Conservation (phyloP, 2,329 filamentous ascomycete species). For the Fusarium sp. region DNA sequence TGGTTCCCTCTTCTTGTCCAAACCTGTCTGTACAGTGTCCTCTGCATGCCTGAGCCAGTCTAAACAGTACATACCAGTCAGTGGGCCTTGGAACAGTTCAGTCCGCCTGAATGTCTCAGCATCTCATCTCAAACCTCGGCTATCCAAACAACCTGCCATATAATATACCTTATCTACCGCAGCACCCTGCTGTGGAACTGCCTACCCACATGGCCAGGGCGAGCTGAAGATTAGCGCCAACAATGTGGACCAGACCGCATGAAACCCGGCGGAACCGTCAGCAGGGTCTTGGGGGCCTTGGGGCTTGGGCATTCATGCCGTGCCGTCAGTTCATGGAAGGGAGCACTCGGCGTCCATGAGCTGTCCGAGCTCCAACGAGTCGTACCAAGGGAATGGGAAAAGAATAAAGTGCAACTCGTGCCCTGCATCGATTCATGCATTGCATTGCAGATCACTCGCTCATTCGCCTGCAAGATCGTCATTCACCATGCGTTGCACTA, state of each 20-base stretch:
- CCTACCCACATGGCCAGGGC: background rate
- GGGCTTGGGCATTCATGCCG: conserved; percentile 1
- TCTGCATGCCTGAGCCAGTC: background rate
- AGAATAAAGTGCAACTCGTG: conserved; percentile 1
- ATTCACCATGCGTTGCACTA: conserved; percentile 17
- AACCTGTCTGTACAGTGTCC: background rate
- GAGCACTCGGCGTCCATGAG: background rate
- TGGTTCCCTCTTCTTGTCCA: background rate
- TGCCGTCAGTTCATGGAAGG: conserved; percentile 5
- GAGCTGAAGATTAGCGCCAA: conserved; percentile 4
- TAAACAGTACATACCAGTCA: no score
- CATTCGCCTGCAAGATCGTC: conserved; percentile 5
- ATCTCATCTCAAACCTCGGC: background rate
- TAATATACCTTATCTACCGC: conserved; percentile 1
- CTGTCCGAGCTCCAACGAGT: background rate
- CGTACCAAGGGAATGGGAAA: conserved; percentile 6
- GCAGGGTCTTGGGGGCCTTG: background rate
- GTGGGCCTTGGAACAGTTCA: background rate
- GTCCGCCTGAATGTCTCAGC: background rate
- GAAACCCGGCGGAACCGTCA: background rate
- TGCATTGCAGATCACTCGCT: background rate
- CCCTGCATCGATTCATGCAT: background rate
- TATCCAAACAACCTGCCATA: background rate
- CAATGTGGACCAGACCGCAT: conserved; percentile 3
- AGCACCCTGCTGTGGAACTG: background rate